These are phyloP conservation scores for Mortierella sp. DNA, from an alignment of 371 early-diverging fungal genomes.

Conservation along the genomic window DNA sequence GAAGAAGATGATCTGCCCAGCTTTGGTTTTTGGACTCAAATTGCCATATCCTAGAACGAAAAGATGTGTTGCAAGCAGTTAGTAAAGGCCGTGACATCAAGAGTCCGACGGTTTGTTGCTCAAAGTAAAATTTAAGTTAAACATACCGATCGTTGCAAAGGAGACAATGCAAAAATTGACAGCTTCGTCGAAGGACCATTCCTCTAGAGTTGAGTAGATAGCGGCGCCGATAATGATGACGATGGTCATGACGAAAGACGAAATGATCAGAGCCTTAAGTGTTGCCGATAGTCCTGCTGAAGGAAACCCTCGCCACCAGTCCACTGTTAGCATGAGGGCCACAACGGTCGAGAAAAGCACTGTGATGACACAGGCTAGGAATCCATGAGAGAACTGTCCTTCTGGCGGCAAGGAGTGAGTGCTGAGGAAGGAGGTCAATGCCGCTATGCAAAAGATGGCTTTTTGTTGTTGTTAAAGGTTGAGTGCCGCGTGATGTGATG, in stretches of 20 bases:
- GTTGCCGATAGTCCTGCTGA: conserved; percentile 52
- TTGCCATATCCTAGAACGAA: conserved; percentile 40
- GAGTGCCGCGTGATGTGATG: background rate
- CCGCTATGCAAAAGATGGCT: conserved; percentile 42
- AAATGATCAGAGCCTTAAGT: conserved; percentile 48
- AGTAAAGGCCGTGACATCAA: background rate
- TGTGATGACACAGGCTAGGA: conserved; percentile 51
- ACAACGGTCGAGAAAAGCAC: conserved; percentile 42
- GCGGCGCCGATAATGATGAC: conserved; percentile 49
- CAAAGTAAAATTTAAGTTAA: background rate
- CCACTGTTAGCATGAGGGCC: conserved; percentile 47
- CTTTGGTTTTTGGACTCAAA: conserved; percentile 33
- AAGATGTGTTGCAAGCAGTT: background rate
- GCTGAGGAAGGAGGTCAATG: conserved; percentile 39
- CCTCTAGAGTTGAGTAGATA: conserved; percentile 36
- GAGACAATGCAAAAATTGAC: conserved; percentile 58
- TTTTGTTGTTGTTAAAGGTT: background rate
- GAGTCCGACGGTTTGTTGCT: background rate
- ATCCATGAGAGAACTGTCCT: conserved; percentile 50
- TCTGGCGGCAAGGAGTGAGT: conserved; percentile 31
- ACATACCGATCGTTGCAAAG: conserved; percentile 53
- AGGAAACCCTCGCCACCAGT: conserved; percentile 54
- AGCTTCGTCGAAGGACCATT: conserved; percentile 48
- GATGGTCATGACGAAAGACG: conserved; percentile 52
- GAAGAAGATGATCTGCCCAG: conserved; percentile 43